A percentile compares a stretch with the other conserved stretches of the same genome.
Evolutionary conservation across 495 filamentous ascomycete species (phyloP).

Genomic region (Ascobolus immersus): DNA sequence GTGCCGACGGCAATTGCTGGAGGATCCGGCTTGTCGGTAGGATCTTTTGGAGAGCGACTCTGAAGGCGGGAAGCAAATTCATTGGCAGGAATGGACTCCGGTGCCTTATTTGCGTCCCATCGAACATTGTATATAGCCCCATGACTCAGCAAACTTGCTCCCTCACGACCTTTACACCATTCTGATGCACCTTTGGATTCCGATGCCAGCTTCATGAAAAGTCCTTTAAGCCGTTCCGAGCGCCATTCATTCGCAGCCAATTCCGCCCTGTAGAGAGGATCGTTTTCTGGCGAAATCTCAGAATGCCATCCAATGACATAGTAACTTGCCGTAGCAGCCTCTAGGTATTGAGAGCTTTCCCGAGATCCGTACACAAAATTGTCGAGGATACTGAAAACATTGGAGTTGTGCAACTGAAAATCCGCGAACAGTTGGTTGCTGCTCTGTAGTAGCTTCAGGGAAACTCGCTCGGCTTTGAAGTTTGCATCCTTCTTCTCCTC

Average conservation of each 20-base stretch:
- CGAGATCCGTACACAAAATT: slow-evolving; percentile 17
- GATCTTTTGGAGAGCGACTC: slow-evolving; percentile 2
- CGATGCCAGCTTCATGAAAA: slow-evolving; percentile 3
- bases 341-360: slow-evolving; percentile 8
- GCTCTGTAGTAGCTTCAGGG: slow-evolving; percentile 17
- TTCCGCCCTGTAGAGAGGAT: slow-evolving; percentile 8
- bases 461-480: slow-evolving; percentile 4
- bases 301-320: slow-evolving; percentile 29
- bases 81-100: slow-evolving; percentile 17
- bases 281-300: slow-evolving; percentile 8
- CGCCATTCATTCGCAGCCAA: neutral
- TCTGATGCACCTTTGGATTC: neutral
- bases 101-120: slow-evolving; percentile 15
- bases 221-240: slow-evolving; percentile 1
- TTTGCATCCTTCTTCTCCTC: slow-evolving; percentile 2
- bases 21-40: too few species aligned
- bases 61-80: too few species aligned
- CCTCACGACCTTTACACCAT: slow-evolving; percentile 1
- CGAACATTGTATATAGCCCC: slow-evolving; percentile 23
- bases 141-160: slow-evolving; percentile 16
- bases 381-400: slow-evolving; percentile 28
- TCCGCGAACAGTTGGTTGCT: slow-evolving; percentile 28
- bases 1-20: slow-evolving; percentile 21
- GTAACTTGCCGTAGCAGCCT: slow-evolving; percentile 20
- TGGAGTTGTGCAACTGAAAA: slow-evolving; percentile 23